These are phyloP conservation scores for Komagataella ulmi DNA, from an alignment of 805 yeast genomes.

Conservation along the genomic window DNA sequence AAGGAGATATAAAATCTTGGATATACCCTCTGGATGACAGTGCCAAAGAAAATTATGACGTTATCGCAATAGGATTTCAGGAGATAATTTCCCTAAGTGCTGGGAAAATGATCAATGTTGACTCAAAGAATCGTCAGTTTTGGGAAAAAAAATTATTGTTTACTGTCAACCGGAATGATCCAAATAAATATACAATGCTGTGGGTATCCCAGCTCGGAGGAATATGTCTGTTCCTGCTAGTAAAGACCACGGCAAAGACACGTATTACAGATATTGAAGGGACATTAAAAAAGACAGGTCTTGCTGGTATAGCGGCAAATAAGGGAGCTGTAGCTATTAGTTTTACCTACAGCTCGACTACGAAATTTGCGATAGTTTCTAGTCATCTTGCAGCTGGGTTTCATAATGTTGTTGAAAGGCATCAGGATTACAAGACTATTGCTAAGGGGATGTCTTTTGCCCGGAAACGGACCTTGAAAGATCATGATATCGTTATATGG, in stretches of 20 bases:
- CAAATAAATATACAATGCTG: conserved; percentile 28
- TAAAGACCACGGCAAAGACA: conserved; percentile 35
- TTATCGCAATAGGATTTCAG: conserved; percentile 76
- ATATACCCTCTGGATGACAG: conserved; percentile 26
- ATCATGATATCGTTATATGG: conserved; percentile 80
- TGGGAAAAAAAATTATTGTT: conserved; percentile 56
- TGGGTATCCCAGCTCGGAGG: conserved; percentile 86
- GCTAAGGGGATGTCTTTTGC: conserved; percentile 55
- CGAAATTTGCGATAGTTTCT: conserved; percentile 65
- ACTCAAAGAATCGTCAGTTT: conserved; percentile 39
- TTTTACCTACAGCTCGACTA: conserved; percentile 34
- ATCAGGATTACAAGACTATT: conserved; percentile 73
- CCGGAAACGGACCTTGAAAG: conserved; percentile 44
- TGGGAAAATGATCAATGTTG: conserved; percentile 72
- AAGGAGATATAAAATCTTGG: conserved; percentile 29
- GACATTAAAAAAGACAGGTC: conserved; percentile 77
- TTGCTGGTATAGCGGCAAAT: conserved; percentile 75
- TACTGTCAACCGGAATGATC: conserved; percentile 23
- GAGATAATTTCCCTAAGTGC: conserved; percentile 80
- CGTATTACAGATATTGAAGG: conserved; percentile 54
- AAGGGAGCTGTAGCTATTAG: conserved; percentile 49
- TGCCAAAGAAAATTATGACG: conserved; percentile 30
- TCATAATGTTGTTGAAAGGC: conserved; percentile 69
- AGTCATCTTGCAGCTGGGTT: conserved; percentile 94
- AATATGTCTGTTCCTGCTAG: conserved; percentile 55